Evolutionary conservation across 129 eudicot species (phyloP).

Genomic region (Artemisia argyi): DNA sequence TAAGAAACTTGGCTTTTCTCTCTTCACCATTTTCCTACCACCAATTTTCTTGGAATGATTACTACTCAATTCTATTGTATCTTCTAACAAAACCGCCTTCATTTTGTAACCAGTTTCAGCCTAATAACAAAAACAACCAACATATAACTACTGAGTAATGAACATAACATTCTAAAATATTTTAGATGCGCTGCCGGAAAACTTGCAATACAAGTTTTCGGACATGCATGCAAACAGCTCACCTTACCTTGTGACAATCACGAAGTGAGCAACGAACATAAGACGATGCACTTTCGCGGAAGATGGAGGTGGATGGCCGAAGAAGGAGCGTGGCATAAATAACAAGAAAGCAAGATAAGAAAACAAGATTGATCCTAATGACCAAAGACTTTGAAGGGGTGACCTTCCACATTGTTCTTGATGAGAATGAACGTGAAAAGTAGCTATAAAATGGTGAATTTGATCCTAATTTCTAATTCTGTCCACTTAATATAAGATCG

Average conservation of each 20-base stretch:
- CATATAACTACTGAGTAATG: not conserved
- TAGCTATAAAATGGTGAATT: conserved; percentile 19
- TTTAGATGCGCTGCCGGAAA: not conserved
- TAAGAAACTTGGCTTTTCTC: conserved; percentile 68
- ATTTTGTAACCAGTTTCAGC: conserved; percentile 52
- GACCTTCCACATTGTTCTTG: conserved; percentile 47
- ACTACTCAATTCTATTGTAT: conserved; percentile 30
- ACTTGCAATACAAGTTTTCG: conserved; percentile 12
- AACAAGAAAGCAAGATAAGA: conserved; percentile 54
- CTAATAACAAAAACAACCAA: conserved; percentile 23
- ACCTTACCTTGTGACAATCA: conserved; percentile 97
- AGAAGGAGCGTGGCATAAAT: conserved; percentile 67
- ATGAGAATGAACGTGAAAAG: conserved; percentile 13
- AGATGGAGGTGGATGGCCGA: conserved; percentile 52
- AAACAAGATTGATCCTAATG: conserved; percentile 63
- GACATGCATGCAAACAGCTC: conserved; percentile 38
- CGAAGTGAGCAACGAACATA: conserved; percentile 64
- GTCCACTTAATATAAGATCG: conserved; percentile 5
- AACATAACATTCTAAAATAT: not conserved
- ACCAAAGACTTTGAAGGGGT: conserved; percentile 60
- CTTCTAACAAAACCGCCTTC: conserved; percentile 54
- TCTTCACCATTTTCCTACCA: conserved; percentile 32
- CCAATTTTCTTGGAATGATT: conserved; percentile 16
- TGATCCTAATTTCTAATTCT: conserved; percentile 16
- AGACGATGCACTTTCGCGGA: conserved; percentile 45